Conservation (phyloP, 345 rosid species). For the Lepidium africanum region DNA sequence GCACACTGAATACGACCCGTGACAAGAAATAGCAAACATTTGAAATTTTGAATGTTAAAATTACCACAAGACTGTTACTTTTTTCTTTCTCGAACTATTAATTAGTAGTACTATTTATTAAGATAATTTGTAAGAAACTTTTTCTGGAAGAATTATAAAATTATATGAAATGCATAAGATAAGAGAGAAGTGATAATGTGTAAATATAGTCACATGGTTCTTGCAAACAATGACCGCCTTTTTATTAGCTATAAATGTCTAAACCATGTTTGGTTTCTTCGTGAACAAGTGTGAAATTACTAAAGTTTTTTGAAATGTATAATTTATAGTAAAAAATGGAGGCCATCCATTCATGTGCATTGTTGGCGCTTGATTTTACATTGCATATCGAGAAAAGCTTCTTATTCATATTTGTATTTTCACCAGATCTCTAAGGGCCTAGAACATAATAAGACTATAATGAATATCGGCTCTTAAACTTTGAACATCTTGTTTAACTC, state of each 20-base stretch:
- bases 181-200: constrained; percentile 6
- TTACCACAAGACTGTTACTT: not conserved
- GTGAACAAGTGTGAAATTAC: constrained; percentile 11
- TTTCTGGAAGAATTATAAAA: not conserved
- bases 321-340: not conserved
- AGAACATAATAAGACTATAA: too few species aligned
- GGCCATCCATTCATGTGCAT: constrained; percentile 15
- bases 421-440: not conserved
- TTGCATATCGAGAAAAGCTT: not conserved
- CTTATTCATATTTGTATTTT: not conserved
- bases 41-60: constrained; percentile 6
- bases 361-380: constrained; percentile 1
- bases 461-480: too few species aligned
- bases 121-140: too few species aligned
- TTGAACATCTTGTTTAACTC: too few species aligned
- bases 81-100: not conserved
- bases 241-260: constrained; percentile 18
- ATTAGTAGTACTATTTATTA: not conserved
- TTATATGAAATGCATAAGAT: not conserved
- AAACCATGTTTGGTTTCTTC: not conserved
- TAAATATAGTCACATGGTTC: constrained; percentile 33
- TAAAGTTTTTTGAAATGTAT: not conserved
- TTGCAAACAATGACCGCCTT: constrained; percentile 23
- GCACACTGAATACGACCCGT: constrained; percentile 11
- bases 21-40: constrained; percentile 7